Percentiles rank a stretch among this genome's conserved stretches.
Conservation (phyloP, 1,284 basidiomycete species). For the Naganishia liquefaciens region DNA sequence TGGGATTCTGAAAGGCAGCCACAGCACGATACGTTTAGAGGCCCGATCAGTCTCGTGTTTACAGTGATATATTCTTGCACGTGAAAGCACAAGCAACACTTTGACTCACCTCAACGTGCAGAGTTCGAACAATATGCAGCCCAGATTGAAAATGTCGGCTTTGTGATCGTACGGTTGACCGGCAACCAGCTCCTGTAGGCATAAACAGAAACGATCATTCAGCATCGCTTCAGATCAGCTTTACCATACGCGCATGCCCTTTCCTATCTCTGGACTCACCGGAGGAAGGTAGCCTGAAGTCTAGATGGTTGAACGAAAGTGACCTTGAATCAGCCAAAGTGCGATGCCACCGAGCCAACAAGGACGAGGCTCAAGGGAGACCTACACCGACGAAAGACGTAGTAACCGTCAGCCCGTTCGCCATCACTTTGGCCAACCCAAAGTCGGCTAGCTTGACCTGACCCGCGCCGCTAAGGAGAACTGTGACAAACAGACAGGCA, state of each 20-base stretch:
- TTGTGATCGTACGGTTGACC: neutral
- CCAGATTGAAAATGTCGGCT: slow-evolving; percentile 2
- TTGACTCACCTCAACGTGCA: slow-evolving; percentile 6
- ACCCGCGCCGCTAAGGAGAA: slow-evolving; percentile 15
- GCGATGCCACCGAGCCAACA: slow-evolving; percentile 1
- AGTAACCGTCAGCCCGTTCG: slow-evolving; percentile 8
- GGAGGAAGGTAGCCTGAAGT: slow-evolving; percentile 5
- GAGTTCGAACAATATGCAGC: neutral
- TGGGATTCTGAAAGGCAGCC: neutral
- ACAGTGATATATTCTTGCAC: slow-evolving; percentile 2
- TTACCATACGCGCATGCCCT: slow-evolving; percentile 1
- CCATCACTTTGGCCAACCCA: slow-evolving; percentile 8
- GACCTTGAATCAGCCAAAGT: slow-evolving; percentile 5
- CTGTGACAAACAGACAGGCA: too few relatives aligned
- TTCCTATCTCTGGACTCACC: neutral
- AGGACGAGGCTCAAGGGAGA: slow-evolving; percentile 6
- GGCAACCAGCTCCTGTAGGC: neutral
- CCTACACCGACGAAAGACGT: slow-evolving; percentile 4
- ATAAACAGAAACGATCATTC: neutral
- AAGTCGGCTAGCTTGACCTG: slow-evolving; percentile 17
- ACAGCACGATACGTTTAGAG: neutral
- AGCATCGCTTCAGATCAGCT: neutral
- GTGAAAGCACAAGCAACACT: neutral
- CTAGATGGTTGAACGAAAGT: slow-evolving; percentile 5
- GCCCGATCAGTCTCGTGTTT: neutral